Evolutionary conservation across 768 basidiomycete species (phyloP), one percentile per base, ranked within the genome.

Genomic region (Epithele typhae): DNA sequence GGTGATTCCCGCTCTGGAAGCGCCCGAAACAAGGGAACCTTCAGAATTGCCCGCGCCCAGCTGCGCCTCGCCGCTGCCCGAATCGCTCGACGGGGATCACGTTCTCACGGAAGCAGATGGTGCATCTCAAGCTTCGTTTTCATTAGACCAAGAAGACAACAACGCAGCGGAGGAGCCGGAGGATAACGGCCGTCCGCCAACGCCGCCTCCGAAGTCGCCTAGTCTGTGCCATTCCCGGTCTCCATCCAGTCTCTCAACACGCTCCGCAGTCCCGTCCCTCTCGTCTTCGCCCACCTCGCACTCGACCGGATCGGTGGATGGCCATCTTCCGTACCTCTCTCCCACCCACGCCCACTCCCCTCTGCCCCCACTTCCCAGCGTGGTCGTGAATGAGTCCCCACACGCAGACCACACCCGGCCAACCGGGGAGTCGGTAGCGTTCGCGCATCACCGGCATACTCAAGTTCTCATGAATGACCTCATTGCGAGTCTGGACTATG

Each of bases 401-500:
- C 44, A 39, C 5, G 42, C 40, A 37, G n/a, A 40, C 37, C 44
- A 54, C 25, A 27, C 37, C 25, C 43, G 30, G 36, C 50, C 36
- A 11, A 15, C 45, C 25, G 25, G 41, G 25, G 43, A 47, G 32
- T 46, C 51, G 6, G 30, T 34, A 22, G 25, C 48, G 3, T 46
- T 35, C 35, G 22, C 52, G 22, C 46, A 42, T 44, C 42, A 46
- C 11, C 52, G 55, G 14, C 40, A 54, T 39, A 54, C 53, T 37
- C 52, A 49, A 25, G 44, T 45, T 18, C 32, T 57, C 34, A 43
- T 43, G 18, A 52, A 32, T 44, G 53, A 54, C 17, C 56, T 57
- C 30, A 33, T 52, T 11, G 43, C 54, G 11, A 46, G 55, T 23
- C 53, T 60, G n/a, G 58, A 54, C 12, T 60, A 62, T 46, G 51